Percentiles rank a stretch among this genome's conserved stretches.
These are phyloP conservation scores for Eucalyptus shirleyi DNA, from an alignment of 345 rosid species.

Conservation along the genomic window DNA sequence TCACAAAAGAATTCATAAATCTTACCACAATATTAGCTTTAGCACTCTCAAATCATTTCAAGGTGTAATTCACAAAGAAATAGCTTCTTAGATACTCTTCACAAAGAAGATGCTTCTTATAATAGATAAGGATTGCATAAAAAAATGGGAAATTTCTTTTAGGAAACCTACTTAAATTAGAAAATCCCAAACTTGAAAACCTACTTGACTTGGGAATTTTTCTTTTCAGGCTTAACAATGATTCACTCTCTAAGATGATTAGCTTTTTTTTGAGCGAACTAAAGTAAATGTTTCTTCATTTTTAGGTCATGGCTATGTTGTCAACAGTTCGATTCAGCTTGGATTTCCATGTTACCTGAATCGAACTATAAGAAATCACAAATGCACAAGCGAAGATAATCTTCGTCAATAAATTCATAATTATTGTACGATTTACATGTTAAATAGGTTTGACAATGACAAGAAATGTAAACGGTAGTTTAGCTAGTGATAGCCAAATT, in stretches of 20 bases:
- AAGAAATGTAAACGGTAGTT: too few species aligned
- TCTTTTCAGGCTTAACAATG: background rate
- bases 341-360: background rate
- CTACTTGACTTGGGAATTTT: background rate
- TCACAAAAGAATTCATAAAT: background rate
- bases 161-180: background rate
- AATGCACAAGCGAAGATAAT: background rate
- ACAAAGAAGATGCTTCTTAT: background rate
- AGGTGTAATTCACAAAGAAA: background rate
- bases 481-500: background rate
- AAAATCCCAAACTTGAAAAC: background rate
- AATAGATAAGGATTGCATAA: background rate
- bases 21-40: background rate
- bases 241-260: background rate
- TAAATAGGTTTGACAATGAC: background rate
- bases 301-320: background rate
- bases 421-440: background rate
- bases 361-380: background rate
- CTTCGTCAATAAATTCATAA: background rate
- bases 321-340: background rate
- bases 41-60: background rate
- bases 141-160: background rate
- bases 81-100: background rate
- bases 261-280: background rate
- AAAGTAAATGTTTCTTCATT: background rate